A percentile compares a stretch with the other conserved stretches of the same genome.
phyloP scores from a whole-genome alignment of 306 rosid genomes.

The Fragaria ananassa region DNA sequence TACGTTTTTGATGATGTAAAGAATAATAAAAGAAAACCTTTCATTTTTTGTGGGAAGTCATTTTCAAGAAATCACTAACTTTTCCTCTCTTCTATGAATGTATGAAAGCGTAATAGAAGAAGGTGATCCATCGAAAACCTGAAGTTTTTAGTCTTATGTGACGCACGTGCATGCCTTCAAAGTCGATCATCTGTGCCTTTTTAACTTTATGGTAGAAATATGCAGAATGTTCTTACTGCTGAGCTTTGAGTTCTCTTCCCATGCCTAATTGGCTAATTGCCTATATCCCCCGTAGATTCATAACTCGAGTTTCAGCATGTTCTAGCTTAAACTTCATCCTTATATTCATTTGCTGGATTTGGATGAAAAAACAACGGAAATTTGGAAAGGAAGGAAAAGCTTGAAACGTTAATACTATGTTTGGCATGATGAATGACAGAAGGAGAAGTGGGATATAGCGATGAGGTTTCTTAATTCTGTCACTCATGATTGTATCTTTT shows the following conservation, averaged over 20 bases:
- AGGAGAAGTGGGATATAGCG: not conserved
- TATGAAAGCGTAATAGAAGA: not conserved
- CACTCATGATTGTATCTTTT: not conserved
- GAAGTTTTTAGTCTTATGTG: too few species aligned
- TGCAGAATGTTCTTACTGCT: too few species aligned
- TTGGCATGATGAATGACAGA: not conserved
- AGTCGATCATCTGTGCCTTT: not conserved
- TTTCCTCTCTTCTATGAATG: not conserved
- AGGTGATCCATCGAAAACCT: not conserved
- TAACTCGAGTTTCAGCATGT: not conserved
- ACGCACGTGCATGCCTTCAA: not conserved
- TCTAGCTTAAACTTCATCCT: not conserved
- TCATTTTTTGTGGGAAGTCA: not conserved
- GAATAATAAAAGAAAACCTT: too few species aligned
- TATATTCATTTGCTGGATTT: not conserved
- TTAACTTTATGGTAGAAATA: not conserved
- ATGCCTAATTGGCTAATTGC: too few species aligned
- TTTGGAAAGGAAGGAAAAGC: not conserved
- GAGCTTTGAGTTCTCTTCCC: too few species aligned
- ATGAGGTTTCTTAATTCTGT: not conserved
- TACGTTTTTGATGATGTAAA: too few species aligned
- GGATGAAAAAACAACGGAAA: not conserved
- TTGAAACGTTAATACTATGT: not conserved
- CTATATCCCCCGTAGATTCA: not conserved
- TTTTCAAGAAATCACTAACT: not conserved